Conservation (phyloP, 192 early-diverging fungal species). For the Backusella liffmaniae region DNA sequence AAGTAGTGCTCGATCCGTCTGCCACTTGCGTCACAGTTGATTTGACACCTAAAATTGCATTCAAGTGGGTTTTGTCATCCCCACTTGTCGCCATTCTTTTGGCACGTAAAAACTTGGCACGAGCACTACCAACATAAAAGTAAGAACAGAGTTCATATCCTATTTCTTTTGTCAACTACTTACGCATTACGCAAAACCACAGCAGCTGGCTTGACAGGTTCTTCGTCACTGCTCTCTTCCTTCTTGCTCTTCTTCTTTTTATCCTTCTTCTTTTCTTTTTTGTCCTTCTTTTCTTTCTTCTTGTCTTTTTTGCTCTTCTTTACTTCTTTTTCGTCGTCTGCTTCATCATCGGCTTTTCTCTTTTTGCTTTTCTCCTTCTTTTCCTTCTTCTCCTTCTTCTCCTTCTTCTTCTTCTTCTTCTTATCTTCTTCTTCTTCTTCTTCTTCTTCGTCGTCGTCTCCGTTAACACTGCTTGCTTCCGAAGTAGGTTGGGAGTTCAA, state of each 20-base stretch:
- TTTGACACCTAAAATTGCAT: constrained; percentile 57
- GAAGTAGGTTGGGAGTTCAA: constrained; percentile 63
- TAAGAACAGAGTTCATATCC: not conserved
- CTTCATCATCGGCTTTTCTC: constrained; percentile 32
- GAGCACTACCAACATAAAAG: constrained; percentile 27
- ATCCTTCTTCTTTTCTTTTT: constrained; percentile 34
- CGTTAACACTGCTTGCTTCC: constrained; percentile 31
- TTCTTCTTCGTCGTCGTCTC: constrained; percentile 31
- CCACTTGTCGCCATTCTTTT: constrained; percentile 43
- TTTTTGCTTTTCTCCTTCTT: constrained; percentile 34
- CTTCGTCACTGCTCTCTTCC: constrained; percentile 30
- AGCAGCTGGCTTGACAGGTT: constrained; percentile 17
- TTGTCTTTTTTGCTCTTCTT: constrained; percentile 36
- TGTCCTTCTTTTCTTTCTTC: constrained; percentile 40
- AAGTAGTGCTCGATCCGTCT: not conserved
- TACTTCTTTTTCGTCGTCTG: constrained; percentile 36
- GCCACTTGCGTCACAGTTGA: constrained; percentile 10
- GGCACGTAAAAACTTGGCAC: constrained; percentile 46
- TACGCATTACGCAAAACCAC: constrained; percentile 52
- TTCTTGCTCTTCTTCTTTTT: constrained; percentile 27
- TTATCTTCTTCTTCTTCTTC: constrained; percentile 39
- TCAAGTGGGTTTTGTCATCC: constrained; percentile 41
- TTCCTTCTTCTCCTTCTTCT: constrained; percentile 14
- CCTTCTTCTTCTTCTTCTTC: constrained; percentile 26
- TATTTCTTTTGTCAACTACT: constrained; percentile 1